Base-by-base conservation (phyloP, 108 stramenopile species). In the Craspedostauros australis region DNA sequence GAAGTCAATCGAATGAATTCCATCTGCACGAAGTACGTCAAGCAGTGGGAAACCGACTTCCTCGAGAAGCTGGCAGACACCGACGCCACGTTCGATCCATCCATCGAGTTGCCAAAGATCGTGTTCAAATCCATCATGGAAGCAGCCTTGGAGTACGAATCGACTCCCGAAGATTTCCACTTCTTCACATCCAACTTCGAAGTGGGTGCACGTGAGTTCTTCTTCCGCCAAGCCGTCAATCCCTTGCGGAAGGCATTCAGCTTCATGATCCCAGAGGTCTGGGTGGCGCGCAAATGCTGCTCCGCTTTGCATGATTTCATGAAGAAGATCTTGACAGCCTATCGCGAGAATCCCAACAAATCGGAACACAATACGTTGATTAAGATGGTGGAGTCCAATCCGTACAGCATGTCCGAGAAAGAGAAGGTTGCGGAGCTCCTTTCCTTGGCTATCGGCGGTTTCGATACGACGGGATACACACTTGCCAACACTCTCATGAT, bases 91-190 rank as follows among this genome's bases (percentile, higher is more conserved):
- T n/a, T n/a, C n/a, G n/a, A n/a, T n/a, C n/a, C n/a, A n/a, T n/a
- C n/a, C n/a, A n/a, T n/a, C n/a, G n/a, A n/a, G n/a, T n/a, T n/a
- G n/a, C n/a, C 50, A 9, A 25, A 27, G 1, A 57, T 71, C 5
- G 58, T 60, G 4, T 62, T 73, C 18, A 49, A 36, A 7, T 47
- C 66, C 8, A 51, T 73, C 5, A 68, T 62, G 31, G 66, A 73
- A 31, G 53, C 67, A 6, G 72, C 67, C 2, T 73, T 73, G 26
- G 50, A 66, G 39, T 68, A 68, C 41, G 39, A 63, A 22, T 29
- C 62, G 4, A 36, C 62, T 0, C 29, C 52, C 2, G 39, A 68
- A 39, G 72, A 73, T 32, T 56, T 50, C 19, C 18, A 18, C 4
- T 5, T 21, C 0, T 73, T 58, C 52, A n/a, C n/a, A n/a, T n/a